Evolutionary conservation across 805 yeast species (phyloP).

Genomic region (Starmerella vitae): DNA sequence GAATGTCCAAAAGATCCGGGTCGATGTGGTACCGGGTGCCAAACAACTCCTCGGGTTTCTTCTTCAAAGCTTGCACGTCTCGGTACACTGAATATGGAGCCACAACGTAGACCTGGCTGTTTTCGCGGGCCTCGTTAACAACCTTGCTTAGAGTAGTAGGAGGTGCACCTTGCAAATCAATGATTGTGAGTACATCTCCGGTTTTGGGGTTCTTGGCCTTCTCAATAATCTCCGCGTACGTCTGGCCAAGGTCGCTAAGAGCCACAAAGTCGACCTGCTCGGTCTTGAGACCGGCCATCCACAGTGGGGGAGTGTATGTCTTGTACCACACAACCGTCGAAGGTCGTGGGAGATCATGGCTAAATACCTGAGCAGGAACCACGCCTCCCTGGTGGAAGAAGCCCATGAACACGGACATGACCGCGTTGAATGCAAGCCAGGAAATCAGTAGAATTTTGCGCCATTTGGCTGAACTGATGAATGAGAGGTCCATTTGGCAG

Average conservation of each 20-base stretch:
- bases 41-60: slow-evolving; percentile 18
- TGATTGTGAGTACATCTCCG: slow-evolving; percentile 18
- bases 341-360: slow-evolving; percentile 22
- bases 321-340: slow-evolving; percentile 69
- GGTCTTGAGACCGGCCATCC: slow-evolving; percentile 42
- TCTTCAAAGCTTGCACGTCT: not conserved
- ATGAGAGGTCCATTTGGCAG: slow-evolving; percentile 33
- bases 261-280: slow-evolving; percentile 21
- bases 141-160: slow-evolving; percentile 22
- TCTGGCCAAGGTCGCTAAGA: slow-evolving; percentile 4
- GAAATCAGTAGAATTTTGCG: slow-evolving; percentile 20
- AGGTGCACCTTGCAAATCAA: slow-evolving; percentile 42
- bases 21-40: slow-evolving; percentile 15
- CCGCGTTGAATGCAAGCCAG: slow-evolving; percentile 55
- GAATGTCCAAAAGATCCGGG: slow-evolving; percentile 3
- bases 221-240: not conserved
- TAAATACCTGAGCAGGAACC: slow-evolving; percentile 41
- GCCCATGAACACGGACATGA: slow-evolving; percentile 58
- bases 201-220: not conserved
- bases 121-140: slow-evolving; percentile 7
- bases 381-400: slow-evolving; percentile 83
- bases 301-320: slow-evolving; percentile 85
- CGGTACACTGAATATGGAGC: slow-evolving; percentile 26
- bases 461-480: slow-evolving; percentile 10
- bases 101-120: slow-evolving; percentile 24